These are phyloP conservation scores for Capsicum rhomboideum DNA, from an alignment of 257 asterid species.

Conservation along the genomic window DNA sequence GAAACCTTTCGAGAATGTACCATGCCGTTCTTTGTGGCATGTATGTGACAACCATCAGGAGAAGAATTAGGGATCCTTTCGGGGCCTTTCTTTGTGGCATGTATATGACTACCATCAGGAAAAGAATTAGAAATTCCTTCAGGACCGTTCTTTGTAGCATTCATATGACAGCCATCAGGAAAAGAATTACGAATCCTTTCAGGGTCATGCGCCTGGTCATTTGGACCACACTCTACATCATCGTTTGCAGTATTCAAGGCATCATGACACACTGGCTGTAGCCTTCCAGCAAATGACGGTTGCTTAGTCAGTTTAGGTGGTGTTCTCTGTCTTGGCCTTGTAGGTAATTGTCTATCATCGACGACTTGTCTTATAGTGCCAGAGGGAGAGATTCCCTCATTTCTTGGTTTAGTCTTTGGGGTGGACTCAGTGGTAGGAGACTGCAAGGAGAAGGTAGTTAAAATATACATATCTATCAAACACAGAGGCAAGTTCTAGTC, in stretches of 20 bases:
- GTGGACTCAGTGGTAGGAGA: constrained; percentile 51
- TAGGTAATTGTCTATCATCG: constrained; percentile 48
- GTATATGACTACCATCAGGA: constrained; percentile 17
- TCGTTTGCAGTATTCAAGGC: constrained; percentile 22
- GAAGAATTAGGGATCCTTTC: constrained; percentile 22
- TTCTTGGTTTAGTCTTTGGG: constrained; percentile 58
- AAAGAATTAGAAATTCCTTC: constrained; percentile 21
- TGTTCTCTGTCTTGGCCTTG: constrained; percentile 46
- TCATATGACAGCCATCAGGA: constrained; percentile 17
- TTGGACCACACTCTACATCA: constrained; percentile 15
- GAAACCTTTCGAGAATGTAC: constrained; percentile 30
- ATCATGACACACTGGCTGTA: constrained; percentile 34
- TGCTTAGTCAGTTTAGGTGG: constrained; percentile 47
- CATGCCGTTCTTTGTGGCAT: constrained; percentile 25
- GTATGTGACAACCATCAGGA: constrained; percentile 17
- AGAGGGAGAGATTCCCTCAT: constrained; percentile 50
- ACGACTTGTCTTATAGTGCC: constrained; percentile 35
- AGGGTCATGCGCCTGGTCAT: constrained; percentile 19
- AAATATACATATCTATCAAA: neutral
- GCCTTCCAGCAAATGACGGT: constrained; percentile 47
- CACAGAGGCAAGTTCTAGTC: neutral
- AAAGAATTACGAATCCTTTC: constrained; percentile 21
- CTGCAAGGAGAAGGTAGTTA: constrained; percentile 27
- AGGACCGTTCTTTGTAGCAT: constrained; percentile 22
- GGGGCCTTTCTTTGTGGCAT: constrained; percentile 21